phyloP scores from a whole-genome alignment of 2,329 filamentous ascomycete genomes.

The Pseudocercospora fuligena region DNA sequence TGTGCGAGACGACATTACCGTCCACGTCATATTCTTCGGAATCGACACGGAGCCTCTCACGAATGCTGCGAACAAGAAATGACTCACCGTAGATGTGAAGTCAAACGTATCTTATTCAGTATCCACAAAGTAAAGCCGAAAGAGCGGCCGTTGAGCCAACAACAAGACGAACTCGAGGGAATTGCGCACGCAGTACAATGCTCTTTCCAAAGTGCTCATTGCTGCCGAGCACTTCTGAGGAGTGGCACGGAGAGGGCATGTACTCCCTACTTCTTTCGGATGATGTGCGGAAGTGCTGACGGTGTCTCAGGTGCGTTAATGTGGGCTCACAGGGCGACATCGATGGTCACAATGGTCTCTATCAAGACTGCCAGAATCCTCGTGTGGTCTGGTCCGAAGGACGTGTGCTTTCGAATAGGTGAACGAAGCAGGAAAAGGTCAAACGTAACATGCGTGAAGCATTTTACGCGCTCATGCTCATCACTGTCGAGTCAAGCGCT shows the following conservation, averaged over 20 bases:
- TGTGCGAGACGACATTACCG: slow-evolving; percentile 57
- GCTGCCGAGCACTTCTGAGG: background rate
- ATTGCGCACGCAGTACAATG: background rate
- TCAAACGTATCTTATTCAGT: slow-evolving; percentile 4
- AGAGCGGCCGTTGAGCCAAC: background rate
- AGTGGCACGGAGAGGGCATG: background rate
- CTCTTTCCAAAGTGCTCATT: background rate
- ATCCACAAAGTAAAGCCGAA: background rate
- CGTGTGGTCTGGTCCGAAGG: background rate
- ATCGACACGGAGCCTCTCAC: slow-evolving; percentile 19
- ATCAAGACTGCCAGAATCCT: background rate
- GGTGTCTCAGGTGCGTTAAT: background rate
- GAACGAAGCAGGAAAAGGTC: background rate
- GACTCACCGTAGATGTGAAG: slow-evolving; percentile 9
- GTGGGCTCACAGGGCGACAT: background rate
- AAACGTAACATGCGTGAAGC: background rate
- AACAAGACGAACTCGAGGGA: background rate
- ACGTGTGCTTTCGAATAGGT: background rate
- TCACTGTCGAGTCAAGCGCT: background rate
- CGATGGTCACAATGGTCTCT: background rate
- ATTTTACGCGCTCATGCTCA: background rate
- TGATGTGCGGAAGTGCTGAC: background rate
- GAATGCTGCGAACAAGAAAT: slow-evolving; percentile 8
- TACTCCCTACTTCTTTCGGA: background rate
- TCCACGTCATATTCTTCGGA: slow-evolving; percentile 61